Evolutionary conservation across 345 rosid species (phyloP).

Genomic region (Diplotaxis tenuifolia): DNA sequence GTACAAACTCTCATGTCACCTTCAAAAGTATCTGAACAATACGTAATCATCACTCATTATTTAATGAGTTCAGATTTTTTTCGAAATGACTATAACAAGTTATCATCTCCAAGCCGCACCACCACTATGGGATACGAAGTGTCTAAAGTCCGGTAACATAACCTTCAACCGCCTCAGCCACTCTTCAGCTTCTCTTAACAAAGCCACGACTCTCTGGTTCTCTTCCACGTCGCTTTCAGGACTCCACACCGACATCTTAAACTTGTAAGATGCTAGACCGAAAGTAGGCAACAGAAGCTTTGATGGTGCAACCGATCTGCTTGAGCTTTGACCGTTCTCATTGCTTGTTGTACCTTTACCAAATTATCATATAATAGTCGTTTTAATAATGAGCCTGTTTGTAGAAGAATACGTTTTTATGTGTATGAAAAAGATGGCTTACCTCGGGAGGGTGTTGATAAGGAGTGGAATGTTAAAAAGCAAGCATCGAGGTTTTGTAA

Average conservation of each 20-base stretch:
- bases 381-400: background rate
- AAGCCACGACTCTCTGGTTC: conserved; percentile 49
- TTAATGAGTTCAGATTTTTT: conserved; percentile 4
- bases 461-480: conserved; percentile 72
- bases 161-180: conserved; percentile 77
- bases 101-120: conserved; percentile 21
- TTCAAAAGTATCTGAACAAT: background rate
- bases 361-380: background rate
- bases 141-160: conserved; percentile 66
- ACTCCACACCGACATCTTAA: conserved; percentile 58
- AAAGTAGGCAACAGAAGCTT: conserved; percentile 56
- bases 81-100: conserved; percentile 2
- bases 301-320: conserved; percentile 32
- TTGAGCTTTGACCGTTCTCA: conserved; percentile 43
- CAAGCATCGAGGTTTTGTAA: conserved; percentile 77
- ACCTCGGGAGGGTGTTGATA: conserved; percentile 60
- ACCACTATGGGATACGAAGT: conserved; percentile 57
- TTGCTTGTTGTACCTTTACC: conserved; percentile 28
- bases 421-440: conserved; percentile 26
- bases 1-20: conserved; percentile 22
- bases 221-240: conserved; percentile 42
- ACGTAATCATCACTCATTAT: conserved; percentile 11
- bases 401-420: background rate
- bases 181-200: conserved; percentile 58
- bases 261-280: conserved; percentile 75